Evolutionary conservation across 768 basidiomycete species (phyloP), one percentile per base, ranked within the genome.

Genomic region (Russula earlei): DNA sequence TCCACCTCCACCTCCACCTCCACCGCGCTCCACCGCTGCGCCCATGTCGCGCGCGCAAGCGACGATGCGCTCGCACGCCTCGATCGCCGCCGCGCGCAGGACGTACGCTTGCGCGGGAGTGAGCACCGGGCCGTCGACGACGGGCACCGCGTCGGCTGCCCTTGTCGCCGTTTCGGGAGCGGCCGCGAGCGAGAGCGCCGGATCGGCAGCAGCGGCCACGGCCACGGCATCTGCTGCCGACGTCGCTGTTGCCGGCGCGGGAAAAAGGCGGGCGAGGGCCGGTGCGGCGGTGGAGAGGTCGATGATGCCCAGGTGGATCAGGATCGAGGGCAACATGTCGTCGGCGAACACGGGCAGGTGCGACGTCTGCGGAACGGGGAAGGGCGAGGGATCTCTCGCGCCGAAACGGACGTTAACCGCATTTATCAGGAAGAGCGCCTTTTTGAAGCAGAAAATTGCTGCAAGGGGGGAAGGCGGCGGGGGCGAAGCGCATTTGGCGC

Each of bases 391-490:
- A 11, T 76, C 69, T 42, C 72, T 66, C 7, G 77, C 69, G 47
- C 79, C 77, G 71, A 92, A 92, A 43, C 87, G 82, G 42, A 84
- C 67, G 24, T 68, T 70, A 49, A 93, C 70, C 24, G 81, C 83
- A 59, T 88, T 81, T 49, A 91, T 73, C 49, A 93, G 77, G 69
- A 91, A 90, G 31, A 95, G 72, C 2, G 87, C 90, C 66, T 93
- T 95, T 70, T 91, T 92, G 77, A 91, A 90, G 65, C 88, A 81
- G 70, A 90, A 93, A 22, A 91, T 75, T n/a, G 80, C 88, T 91
- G 62, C 12, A 27, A 10, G 27, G 15, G 22, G 43, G 37, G 37
- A 5, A n/a, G n/a, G n/a, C n/a, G n/a, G n/a, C n/a, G n/a, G n/a
- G n/a, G n/a, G n/a, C n/a, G n/a, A n/a, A n/a, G n/a, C n/a, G n/a